Evolutionary conservation across 352 stramenopile species (phyloP).

Genomic region (Pythium pyrilobum): DNA sequence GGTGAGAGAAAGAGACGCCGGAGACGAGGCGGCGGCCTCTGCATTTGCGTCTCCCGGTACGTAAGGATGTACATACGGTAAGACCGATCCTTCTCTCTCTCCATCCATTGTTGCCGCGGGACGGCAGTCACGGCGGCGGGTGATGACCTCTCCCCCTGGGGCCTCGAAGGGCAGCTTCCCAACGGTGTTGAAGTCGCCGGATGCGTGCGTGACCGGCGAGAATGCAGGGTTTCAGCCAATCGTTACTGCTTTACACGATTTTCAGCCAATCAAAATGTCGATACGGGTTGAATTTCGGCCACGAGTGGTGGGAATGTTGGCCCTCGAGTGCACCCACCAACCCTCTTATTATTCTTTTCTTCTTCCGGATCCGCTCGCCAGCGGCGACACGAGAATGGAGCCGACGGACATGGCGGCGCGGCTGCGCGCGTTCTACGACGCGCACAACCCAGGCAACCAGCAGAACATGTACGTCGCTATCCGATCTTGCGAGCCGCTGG

Average conservation of each 20-base stretch:
- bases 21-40: neutral
- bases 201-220: conserved; percentile 19
- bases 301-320: too few relatives aligned
- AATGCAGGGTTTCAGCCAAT: conserved; percentile 14
- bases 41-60: neutral
- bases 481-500: neutral
- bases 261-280: conserved; percentile 3
- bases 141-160: too few relatives aligned
- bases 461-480: conserved; percentile 53
- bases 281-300: too few relatives aligned
- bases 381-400: too few relatives aligned
- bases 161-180: neutral
- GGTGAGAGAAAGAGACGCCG: neutral
- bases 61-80: too few relatives aligned
- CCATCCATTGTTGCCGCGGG: too few relatives aligned
- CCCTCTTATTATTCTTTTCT: too few relatives aligned
- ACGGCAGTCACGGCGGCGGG: neutral
- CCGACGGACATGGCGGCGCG: conserved; percentile 32
- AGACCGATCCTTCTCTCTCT: too few relatives aligned
- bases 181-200: conserved; percentile 8
- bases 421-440: conserved; percentile 67
- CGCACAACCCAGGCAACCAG: conserved; percentile 68
- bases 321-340: too few relatives aligned
- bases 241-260: neutral
- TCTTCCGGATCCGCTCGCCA: too few relatives aligned